Evolutionary conservation across 2,329 filamentous ascomycete species (phyloP), one percentile per base, ranked within the genome.

Genomic region (Fusarium keratoplasticum): DNA sequence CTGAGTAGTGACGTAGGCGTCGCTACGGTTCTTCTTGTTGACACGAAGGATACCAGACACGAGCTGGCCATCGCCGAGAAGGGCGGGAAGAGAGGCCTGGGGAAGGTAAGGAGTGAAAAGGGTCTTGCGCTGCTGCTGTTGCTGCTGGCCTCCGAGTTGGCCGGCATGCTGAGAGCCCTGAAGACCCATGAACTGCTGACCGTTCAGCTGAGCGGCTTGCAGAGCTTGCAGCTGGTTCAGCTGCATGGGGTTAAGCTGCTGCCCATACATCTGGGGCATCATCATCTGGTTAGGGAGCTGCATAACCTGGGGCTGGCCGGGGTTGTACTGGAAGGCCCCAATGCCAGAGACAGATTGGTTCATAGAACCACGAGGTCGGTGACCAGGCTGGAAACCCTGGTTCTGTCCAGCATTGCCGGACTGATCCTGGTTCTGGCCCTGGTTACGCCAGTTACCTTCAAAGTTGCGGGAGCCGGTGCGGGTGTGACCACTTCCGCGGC

Each of bases 1-100:
- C 70, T 93, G 92, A 14, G 95, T 98, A 13, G 96, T 96, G 64
- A 99, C 96, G 80, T 99, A 99, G 31, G 96, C 96, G 84, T 99
- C 96, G 79, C 96, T 98, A 73, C 96, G 93, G 85, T 99, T 99
- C 89, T 99, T 99, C 88, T 98, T 99, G 90, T 99, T 99, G 75
- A 99, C 96, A 70, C 96, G 94, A 61, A 99, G 92, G 77, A 98
- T 95, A 86, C 96, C 96, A 71, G 96, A 96, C 64, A 99, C 96
- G 67, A 99, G 92, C 83, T 98, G 95, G 20, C 96, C 96, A 80
- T 98, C 95, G 70, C 91, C 92, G 67, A 98, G 90, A 42, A 99
- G 89, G 60, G 95, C 96, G 67, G 96, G 96, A 22, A 99, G 88
- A 67, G 93, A 97, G 8, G 96, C 96, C 83, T 99, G 96, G 18